Percentiles rank a stretch among this genome's conserved stretches.
Conservation (phyloP, 495 filamentous ascomycete species). For the Aspergillus taichungensis region DNA sequence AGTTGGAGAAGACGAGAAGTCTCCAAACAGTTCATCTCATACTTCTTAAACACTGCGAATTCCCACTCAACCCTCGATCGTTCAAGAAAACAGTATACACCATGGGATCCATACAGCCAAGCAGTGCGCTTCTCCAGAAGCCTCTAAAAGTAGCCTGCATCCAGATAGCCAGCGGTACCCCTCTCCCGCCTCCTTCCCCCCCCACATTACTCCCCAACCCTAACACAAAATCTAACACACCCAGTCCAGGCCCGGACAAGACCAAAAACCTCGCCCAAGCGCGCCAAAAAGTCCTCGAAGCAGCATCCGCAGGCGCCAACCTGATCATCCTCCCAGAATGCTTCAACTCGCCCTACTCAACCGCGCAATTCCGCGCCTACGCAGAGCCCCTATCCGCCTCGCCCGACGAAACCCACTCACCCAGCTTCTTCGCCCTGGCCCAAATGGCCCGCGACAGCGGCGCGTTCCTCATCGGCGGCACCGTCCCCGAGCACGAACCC, state of each 20-base stretch:
- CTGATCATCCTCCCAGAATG: slow-evolving; percentile 65
- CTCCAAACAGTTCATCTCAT: too few species aligned
- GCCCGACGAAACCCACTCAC: slow-evolving; percentile 61
- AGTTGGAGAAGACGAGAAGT: too few species aligned
- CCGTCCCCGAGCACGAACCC: slow-evolving; percentile 71
- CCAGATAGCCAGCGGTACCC: slow-evolving; percentile 62
- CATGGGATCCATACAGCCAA: too few species aligned
- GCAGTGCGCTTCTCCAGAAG: slow-evolving; percentile 13
- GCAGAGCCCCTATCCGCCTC: slow-evolving; percentile 79
- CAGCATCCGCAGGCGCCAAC: slow-evolving; percentile 59
- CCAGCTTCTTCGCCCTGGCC: slow-evolving; percentile 77
- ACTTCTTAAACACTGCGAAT: too few species aligned
- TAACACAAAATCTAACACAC: background rate
- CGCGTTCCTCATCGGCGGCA: slow-evolving; percentile 79
- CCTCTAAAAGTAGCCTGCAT: slow-evolving; percentile 75
- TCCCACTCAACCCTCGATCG: too few species aligned
- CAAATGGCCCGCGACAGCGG: slow-evolving; percentile 65
- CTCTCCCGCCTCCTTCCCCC: background rate
- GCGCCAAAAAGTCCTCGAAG: slow-evolving; percentile 73
- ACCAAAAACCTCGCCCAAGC: slow-evolving; percentile 72
- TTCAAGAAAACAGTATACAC: too few species aligned
- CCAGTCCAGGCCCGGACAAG: slow-evolving; percentile 63
- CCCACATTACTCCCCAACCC: background rate
- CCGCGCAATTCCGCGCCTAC: slow-evolving; percentile 81
- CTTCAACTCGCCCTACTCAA: slow-evolving; percentile 94